phyloP scores from a whole-genome alignment of 495 filamentous ascomycete species.

The Pyrenula aspistea region DNA sequence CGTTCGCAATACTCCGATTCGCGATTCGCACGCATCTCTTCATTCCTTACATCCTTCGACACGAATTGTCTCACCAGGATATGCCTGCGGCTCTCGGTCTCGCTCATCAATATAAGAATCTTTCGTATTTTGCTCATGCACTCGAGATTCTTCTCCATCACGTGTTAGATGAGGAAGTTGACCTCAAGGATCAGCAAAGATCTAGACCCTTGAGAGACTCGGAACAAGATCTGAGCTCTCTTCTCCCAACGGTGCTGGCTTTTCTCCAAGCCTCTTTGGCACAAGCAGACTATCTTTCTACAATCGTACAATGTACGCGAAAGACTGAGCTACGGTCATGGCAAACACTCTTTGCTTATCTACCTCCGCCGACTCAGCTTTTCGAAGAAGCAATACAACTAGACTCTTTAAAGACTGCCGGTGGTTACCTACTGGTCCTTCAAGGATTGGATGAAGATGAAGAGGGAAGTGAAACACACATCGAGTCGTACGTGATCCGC shows the following conservation, averaged over 20 bases:
- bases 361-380: slow-evolving; percentile 78
- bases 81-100: slow-evolving; percentile 62
- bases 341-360: slow-evolving; percentile 81
- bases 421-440: slow-evolving; percentile 89
- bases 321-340: slow-evolving; percentile 95
- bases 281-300: slow-evolving; percentile 66
- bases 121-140: slow-evolving; percentile 85
- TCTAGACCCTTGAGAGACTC: slow-evolving; percentile 13
- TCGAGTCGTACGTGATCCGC: slow-evolving; percentile 55
- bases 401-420: slow-evolving; percentile 85
- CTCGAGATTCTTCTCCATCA: slow-evolving; percentile 88
- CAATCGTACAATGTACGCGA: slow-evolving; percentile 92
- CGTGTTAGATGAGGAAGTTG: slow-evolving; percentile 89
- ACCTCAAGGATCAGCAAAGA: slow-evolving; percentile 39
- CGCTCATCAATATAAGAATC: slow-evolving; percentile 67
- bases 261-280: slow-evolving; percentile 79
- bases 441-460: slow-evolving; percentile 84
- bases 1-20: slow-evolving; percentile 76
- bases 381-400: slow-evolving; percentile 84
- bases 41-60: slow-evolving; percentile 72
- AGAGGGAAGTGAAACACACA: slow-evolving; percentile 55
- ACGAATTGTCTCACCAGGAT: slow-evolving; percentile 59
- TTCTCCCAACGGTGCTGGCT: slow-evolving; percentile 76
- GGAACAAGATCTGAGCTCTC: slow-evolving; percentile 39
- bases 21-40: slow-evolving; percentile 80